Evolutionary conservation across 306 rosid species (phyloP), one percentile per base, ranked within the genome.

Genomic region (Prunus fruticosa): DNA sequence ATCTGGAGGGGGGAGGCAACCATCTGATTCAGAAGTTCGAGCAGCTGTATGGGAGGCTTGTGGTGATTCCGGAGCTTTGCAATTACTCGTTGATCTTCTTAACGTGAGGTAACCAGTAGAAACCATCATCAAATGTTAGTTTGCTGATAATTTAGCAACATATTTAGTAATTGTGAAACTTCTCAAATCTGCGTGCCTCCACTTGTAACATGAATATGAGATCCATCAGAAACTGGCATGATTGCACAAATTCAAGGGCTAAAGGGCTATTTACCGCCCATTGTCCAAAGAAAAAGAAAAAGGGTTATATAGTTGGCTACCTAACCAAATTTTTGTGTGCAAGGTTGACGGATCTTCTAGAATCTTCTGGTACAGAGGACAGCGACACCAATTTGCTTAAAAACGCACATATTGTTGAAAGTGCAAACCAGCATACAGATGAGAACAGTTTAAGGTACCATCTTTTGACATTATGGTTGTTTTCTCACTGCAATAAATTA

Each of bases 31-130:
- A 28, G 97, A 95, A 80, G 97, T 90, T 82, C 96, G 81, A 54
- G 88, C 97, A 15, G 99, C 96, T 15, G 80, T 92, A 67, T 95
- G 99, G 97, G 99, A 95, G 84, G 93, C 89, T 73, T 95, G 99
- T 16, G 97, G 99, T 12, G 93, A 95, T 83, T 90, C 92, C 15
- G 92, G 97, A 85, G 99, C 99, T 77, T 67, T 92, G 81, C 97
- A 95, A 75, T 69, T 92, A 80, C 99, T 95, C 25, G 90, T 90
- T 69, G 97, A 95, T 91, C 99, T 95, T 86, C 97, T 95, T 79
- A 86, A 81, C 51, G 88, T 79, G 70, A 90, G 88, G 97, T 92
- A 83, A 89, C 67, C 76, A 22, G 47, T 53, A 3, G 56, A 54
- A 81, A 53, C 71, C 51, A 69, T 80, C 45, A 9, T 38, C 11